Evolutionary conservation across 306 rosid genomes (phyloP).

Genomic region (Pyrus bretschneideri): DNA sequence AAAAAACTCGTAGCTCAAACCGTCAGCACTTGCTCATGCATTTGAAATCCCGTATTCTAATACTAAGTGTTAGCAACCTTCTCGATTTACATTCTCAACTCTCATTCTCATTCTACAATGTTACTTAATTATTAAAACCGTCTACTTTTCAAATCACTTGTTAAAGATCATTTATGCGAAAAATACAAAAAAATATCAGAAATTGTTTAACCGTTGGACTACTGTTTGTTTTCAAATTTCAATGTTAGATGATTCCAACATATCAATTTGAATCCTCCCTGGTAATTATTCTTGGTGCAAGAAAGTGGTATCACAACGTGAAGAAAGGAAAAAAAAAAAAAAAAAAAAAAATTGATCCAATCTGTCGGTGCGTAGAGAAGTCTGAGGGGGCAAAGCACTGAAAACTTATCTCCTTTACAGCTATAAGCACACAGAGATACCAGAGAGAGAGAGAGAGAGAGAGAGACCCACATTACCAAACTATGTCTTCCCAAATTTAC

Average conservation of each 20-base stretch:
- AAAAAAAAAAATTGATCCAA: neutral
- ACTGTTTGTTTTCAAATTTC: too few species aligned
- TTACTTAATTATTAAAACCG: too few species aligned
- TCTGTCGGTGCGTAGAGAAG: constrained; percentile 8
- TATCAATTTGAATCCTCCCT: neutral
- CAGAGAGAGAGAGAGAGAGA: too few species aligned
- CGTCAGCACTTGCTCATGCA: neutral
- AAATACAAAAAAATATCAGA: too few species aligned
- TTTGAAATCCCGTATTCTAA: too few species aligned
- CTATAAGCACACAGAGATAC: neutral
- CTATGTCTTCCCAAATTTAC: neutral
- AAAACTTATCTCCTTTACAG: constrained; percentile 25
- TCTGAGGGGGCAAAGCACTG: constrained; percentile 3
- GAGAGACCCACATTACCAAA: neutral
- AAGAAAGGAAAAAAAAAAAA: neutral
- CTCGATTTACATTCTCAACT: neutral
- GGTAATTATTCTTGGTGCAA: neutral
- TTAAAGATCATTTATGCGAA: too few species aligned
- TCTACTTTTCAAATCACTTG: neutral
- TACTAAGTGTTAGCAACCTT: rapidly evolving
- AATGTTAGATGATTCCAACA: neutral
- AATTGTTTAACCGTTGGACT: neutral
- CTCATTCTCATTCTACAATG: too few species aligned
- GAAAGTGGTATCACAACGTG: neutral
- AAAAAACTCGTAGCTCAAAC: neutral